Conservation (phyloP, 306 rosid genomes). For the Notholithocarpus densiflorus region DNA sequence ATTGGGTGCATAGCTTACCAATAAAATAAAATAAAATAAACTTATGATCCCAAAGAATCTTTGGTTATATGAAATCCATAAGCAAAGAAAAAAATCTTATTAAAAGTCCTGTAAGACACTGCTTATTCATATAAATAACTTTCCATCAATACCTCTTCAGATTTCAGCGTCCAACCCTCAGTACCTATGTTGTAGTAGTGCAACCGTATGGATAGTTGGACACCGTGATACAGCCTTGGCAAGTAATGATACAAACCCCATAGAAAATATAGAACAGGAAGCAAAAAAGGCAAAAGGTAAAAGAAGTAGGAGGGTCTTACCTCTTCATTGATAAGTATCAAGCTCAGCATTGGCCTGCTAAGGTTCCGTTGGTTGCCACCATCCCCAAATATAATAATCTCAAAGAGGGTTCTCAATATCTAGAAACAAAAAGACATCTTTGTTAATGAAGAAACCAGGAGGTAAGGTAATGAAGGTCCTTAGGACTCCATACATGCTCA, state of each 20-base stretch:
- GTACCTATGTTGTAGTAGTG: background rate
- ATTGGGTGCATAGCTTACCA: no score
- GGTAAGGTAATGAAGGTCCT: background rate
- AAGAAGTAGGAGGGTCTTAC: constrained; percentile 27
- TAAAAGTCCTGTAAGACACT: no score
- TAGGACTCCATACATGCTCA: no score
- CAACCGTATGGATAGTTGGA: no score
- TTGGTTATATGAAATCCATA: no score
- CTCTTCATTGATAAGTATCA: constrained; percentile 82
- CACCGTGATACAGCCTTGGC: no score
- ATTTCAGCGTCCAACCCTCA: no score
- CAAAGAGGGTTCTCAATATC: constrained; percentile 71
- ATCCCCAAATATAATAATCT: constrained; percentile 80
- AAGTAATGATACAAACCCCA: constrained; percentile 6
- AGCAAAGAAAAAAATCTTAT: no score
- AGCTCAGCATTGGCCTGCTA: constrained; percentile 84
- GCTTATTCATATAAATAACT: no score
- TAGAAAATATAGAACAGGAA: background rate
- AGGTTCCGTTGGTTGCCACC: constrained; percentile 84
- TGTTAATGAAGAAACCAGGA: background rate
- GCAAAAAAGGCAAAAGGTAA: background rate
- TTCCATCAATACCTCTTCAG: no score
- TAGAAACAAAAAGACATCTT: constrained; percentile 31
- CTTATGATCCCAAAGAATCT: no score
- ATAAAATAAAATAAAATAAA: no score